These are phyloP conservation scores for Stephanodiscus minutulus DNA, from an alignment of 108 stramenopile species.

Conservation along the genomic window DNA sequence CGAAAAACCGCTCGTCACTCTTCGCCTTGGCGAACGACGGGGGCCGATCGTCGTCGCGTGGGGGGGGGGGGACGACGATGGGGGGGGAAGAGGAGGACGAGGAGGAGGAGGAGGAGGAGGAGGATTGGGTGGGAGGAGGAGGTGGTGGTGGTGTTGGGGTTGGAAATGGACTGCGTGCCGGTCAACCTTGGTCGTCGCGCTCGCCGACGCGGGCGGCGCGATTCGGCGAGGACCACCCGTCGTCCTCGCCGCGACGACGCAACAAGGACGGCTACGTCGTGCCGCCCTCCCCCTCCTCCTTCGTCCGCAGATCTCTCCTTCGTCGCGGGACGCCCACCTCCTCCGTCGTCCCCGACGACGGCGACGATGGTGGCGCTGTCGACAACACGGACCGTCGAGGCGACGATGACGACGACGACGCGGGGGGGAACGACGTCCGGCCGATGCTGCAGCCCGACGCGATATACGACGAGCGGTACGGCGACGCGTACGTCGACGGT, in stretches of 20 bases:
- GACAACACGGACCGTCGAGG: neutral
- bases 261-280: neutral
- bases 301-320: neutral
- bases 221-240: neutral
- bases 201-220: neutral
- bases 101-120: neutral
- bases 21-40: too few species aligned
- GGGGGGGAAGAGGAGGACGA: neutral
- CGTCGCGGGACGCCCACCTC: too few species aligned
- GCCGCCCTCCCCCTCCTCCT: too few species aligned
- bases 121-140: neutral
- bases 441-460: constrained; percentile 52
- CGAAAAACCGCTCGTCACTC: too few species aligned
- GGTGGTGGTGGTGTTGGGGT: too few species aligned
- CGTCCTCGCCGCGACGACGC: neutral
- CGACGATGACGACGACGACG: constrained; percentile 7
- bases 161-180: too few species aligned
- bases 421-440: constrained; percentile 1
- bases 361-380: neutral
- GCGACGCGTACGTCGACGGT: constrained; percentile 80
- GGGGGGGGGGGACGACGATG: neutral
- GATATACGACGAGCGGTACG: constrained; percentile 84
- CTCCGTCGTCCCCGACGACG: neutral
- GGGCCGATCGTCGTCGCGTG: too few species aligned
- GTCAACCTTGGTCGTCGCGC: too few species aligned